Conservation (phyloP, 306 rosid genomes). For the Prunus davidiana region DNA sequence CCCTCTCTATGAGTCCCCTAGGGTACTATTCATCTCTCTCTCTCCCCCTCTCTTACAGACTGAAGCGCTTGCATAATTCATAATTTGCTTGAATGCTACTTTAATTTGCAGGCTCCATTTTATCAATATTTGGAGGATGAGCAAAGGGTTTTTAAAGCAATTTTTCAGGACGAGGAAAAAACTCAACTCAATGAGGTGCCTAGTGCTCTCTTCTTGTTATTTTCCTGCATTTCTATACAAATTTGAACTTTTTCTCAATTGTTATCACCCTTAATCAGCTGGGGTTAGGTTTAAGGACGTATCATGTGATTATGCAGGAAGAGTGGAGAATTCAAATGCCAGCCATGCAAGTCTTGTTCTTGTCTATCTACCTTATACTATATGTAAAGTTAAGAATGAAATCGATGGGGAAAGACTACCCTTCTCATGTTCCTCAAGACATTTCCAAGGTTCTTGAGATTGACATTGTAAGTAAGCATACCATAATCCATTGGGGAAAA, state of each 20-base stretch:
- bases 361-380: conserved; percentile 26
- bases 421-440: conserved; percentile 42
- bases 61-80: no score
- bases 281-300: background rate
- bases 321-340: conserved; percentile 49
- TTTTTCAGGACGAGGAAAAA: conserved; percentile 24
- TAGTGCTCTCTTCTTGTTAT: background rate
- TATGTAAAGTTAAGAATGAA: conserved; percentile 36
- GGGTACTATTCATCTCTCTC: conserved; percentile 25
- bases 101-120: conserved; percentile 42
- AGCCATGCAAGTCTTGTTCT: conserved; percentile 35
- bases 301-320: conserved; percentile 27
- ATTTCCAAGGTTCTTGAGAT: conserved; percentile 40
- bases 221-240: background rate
- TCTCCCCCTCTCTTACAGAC: background rate
- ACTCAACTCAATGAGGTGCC: conserved; percentile 33
- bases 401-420: conserved; percentile 47
- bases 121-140: conserved; percentile 47
- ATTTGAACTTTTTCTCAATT: background rate
- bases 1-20: conserved; percentile 39
- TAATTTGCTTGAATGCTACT: background rate
- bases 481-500: background rate
- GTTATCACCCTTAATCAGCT: background rate
- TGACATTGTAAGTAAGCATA: conserved; percentile 50
- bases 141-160: conserved; percentile 23